These are phyloP conservation scores for Zizania palustris DNA, from an alignment of 202 grass and related monocot genomes.

Conservation along the genomic window DNA sequence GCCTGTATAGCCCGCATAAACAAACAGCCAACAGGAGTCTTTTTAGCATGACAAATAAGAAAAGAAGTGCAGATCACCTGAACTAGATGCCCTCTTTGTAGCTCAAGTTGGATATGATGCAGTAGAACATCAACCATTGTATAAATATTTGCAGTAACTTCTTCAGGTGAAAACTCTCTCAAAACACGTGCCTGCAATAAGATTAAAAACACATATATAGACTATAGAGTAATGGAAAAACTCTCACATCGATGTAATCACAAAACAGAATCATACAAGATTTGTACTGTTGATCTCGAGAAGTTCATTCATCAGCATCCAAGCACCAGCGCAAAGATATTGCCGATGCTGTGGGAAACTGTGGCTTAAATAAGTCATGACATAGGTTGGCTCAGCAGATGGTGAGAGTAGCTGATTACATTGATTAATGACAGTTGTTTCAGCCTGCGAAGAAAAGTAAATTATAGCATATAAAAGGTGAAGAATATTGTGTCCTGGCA, in stretches of 20 bases:
- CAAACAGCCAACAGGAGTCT: slow-evolving; percentile 1
- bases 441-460: slow-evolving; percentile 55
- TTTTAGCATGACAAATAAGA: not conserved
- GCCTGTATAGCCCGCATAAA: slow-evolving; percentile 36
- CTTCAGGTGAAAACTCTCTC: slow-evolving; percentile 91
- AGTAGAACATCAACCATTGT: slow-evolving; percentile 98
- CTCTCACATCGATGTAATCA: slow-evolving; percentile 23
- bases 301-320: slow-evolving; percentile 93
- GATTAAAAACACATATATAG: slow-evolving; percentile 44
- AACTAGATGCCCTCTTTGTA: slow-evolving; percentile 70
- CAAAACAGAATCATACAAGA: slow-evolving; percentile 59
- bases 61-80: slow-evolving; percentile 56
- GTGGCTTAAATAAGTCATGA: slow-evolving; percentile 82
- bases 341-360: slow-evolving; percentile 90
- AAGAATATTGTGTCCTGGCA: slow-evolving; percentile 15
- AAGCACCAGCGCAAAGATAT: slow-evolving; percentile 93
- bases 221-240: slow-evolving; percentile 10
- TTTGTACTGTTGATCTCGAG: slow-evolving; percentile 88
- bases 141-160: slow-evolving; percentile 98
- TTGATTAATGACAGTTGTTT: slow-evolving; percentile 91
- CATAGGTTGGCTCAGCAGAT: slow-evolving; percentile 77
- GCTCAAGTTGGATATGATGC: slow-evolving; percentile 88
- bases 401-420: slow-evolving; percentile 91
- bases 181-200: slow-evolving; percentile 79
- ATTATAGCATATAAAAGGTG: slow-evolving; percentile 28